phyloP scores from a whole-genome alignment of 2,329 filamentous ascomycete genomes.

The Cercospora berteroae region DNA sequence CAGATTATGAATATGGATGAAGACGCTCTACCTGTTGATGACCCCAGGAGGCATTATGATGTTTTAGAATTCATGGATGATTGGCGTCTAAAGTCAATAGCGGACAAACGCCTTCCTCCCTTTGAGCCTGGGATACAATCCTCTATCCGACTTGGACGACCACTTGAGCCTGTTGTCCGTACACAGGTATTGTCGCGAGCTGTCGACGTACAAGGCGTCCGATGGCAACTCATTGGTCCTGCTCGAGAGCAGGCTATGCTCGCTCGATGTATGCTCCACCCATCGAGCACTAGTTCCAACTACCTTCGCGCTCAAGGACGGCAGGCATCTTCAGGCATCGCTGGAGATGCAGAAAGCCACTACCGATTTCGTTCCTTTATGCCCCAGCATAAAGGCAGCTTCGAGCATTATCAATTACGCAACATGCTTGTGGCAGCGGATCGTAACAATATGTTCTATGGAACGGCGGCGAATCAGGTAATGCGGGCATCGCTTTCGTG shows the following conservation, averaged over 20 bases:
- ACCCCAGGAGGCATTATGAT: conserved; percentile 33
- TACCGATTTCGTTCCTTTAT: conserved; percentile 35
- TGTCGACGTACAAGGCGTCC: conserved; percentile 39
- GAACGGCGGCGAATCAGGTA: conserved; percentile 46
- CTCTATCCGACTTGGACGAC: conserved; percentile 18
- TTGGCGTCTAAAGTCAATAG: conserved; percentile 31
- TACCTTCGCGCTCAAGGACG: neutral
- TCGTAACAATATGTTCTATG: conserved; percentile 57
- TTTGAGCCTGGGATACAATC: conserved; percentile 27
- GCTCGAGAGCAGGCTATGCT: conserved; percentile 30
- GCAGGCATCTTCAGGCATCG: conserved; percentile 1
- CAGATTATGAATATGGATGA: conserved; percentile 23
- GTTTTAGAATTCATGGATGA: conserved; percentile 34
- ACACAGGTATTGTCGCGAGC: conserved; percentile 17
- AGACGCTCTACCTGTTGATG: conserved; percentile 31
- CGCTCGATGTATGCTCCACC: conserved; percentile 35
- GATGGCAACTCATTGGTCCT: conserved; percentile 36
- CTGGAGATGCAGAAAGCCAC: conserved; percentile 18
- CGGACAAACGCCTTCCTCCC: conserved; percentile 21
- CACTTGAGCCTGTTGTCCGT: conserved; percentile 21
- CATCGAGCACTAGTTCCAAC: conserved; percentile 15
- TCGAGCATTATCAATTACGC: conserved; percentile 59
- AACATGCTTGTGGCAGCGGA: conserved; percentile 56
- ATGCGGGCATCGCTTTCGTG: conserved; percentile 50
- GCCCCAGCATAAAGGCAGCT: conserved; percentile 49